phyloP scores from a whole-genome alignment of 2,329 filamentous ascomycete species.

The Zymoseptoria brevis region DNA sequence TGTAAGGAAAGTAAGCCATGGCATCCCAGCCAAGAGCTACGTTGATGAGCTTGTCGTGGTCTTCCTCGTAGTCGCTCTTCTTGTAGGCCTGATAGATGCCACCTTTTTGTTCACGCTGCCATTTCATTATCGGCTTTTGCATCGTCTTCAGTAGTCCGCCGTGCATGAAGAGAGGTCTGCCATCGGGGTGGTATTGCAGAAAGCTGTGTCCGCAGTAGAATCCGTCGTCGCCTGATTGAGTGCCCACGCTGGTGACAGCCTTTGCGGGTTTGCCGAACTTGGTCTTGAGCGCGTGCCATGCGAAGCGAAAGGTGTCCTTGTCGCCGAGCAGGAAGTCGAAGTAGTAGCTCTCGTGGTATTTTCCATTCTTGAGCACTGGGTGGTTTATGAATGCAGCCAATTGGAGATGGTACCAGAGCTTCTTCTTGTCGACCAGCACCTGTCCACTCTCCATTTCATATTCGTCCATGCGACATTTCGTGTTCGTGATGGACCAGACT shows the following conservation, averaged over 20 bases:
- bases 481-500: constrained; percentile 29
- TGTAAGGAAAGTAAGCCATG: constrained; percentile 10
- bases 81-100: constrained; percentile 29
- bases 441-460: constrained; percentile 31
- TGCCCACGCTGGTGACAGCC: constrained; percentile 26
- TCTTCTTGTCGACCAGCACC: constrained; percentile 28
- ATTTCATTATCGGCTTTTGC: constrained; percentile 28
- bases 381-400: constrained; percentile 28
- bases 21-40: constrained; percentile 14
- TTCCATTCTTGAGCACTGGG: constrained; percentile 1
- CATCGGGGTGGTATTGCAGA: constrained; percentile 27
- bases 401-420: constrained; percentile 31
- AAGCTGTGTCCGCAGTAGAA: constrained; percentile 29
- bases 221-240: constrained; percentile 5
- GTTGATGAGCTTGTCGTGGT: constrained; percentile 9
- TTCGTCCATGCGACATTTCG: constrained; percentile 27
- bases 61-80: constrained; percentile 10
- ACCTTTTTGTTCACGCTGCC: constrained; percentile 20
- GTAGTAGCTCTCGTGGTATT: constrained; percentile 18
- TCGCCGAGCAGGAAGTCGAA: constrained; percentile 27
- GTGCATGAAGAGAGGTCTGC: constrained; percentile 25
- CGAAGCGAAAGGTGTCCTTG: constrained; percentile 30
- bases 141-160: constrained; percentile 26
- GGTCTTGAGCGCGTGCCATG: constrained; percentile 28
- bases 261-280: constrained; percentile 21